Conservation (phyloP, 495 filamentous ascomycete genomes). For the Cercophora sp. region DNA sequence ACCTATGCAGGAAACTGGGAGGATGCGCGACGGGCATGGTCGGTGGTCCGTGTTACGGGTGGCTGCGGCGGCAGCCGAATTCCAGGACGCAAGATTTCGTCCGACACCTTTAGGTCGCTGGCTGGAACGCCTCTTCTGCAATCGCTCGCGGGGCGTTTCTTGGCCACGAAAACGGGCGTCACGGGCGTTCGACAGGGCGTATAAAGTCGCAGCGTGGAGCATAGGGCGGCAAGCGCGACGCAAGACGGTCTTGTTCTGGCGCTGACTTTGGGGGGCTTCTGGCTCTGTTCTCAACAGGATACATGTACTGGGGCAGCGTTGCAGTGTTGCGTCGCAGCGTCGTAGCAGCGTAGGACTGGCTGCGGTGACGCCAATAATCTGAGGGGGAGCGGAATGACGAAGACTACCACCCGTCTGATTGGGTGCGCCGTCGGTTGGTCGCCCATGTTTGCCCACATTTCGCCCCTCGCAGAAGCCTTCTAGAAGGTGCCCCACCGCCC, state of each 20-base stretch:
- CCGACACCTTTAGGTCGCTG: not conserved
- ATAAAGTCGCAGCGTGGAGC: not conserved
- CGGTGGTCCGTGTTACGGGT: too few species aligned
- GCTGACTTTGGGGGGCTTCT: too few species aligned
- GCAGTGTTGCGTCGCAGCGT: not conserved
- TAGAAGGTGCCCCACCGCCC: slow-evolving; percentile 12
- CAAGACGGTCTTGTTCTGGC: too few species aligned
- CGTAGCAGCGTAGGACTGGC: slow-evolving; percentile 2
- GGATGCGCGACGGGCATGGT: too few species aligned
- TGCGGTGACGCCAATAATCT: slow-evolving; percentile 6
- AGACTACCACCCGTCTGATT: not conserved
- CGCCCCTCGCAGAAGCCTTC: slow-evolving; percentile 8
- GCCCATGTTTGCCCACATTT: not conserved
- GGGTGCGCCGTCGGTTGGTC: not conserved
- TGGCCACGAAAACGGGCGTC: not conserved
- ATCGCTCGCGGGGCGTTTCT: not conserved
- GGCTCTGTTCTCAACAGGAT: slow-evolving; percentile 1
- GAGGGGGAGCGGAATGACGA: slow-evolving; percentile 9
- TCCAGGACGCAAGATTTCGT: not conserved
- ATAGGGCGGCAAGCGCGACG: slow-evolving; percentile 9
- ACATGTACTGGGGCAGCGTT: not conserved
- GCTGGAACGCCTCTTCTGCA: not conserved
- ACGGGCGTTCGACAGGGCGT: not conserved
- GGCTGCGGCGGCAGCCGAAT: too few species aligned
- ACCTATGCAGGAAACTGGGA: too few species aligned